Evolutionary conservation across 1,284 basidiomycete species (phyloP).

Genomic region (Sanghuangporus baumii): DNA sequence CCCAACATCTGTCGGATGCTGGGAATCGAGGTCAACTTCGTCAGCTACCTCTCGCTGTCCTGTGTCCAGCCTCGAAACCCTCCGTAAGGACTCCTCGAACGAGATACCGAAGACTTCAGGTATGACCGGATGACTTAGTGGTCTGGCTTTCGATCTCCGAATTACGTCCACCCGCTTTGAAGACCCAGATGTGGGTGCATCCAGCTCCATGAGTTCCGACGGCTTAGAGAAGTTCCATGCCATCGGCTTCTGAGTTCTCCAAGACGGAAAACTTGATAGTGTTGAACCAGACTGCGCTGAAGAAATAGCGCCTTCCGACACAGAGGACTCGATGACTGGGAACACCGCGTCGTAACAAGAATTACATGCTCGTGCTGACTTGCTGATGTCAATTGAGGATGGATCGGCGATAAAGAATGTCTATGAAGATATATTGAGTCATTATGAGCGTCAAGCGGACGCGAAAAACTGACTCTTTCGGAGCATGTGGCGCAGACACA

Average conservation of each 20-base stretch:
- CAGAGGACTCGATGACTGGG: conserved; percentile 46
- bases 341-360: conserved; percentile 85
- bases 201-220: conserved; percentile 36
- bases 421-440: conserved; percentile 31
- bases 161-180: conserved; percentile 9
- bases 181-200: conserved; percentile 26
- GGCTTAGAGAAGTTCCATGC: neutral
- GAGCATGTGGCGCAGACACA: conserved; percentile 85
- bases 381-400: conserved; percentile 41
- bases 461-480: conserved; percentile 49
- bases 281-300: conserved; percentile 25
- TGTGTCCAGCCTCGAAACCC: too few relatives aligned
- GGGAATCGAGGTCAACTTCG: neutral
- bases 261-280: conserved; percentile 43
- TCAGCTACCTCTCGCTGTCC: neutral
- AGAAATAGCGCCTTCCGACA: conserved; percentile 19
- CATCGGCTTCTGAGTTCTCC: conserved; percentile 22
- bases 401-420: conserved; percentile 73
- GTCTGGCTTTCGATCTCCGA: conserved; percentile 11
- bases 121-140: conserved; percentile 16
- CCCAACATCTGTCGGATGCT: neutral
- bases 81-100: neutral
- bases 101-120: conserved; percentile 12
- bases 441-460: neutral
- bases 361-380: conserved; percentile 77